Evolutionary conservation across 2,329 filamentous ascomycete genomes (phyloP), one percentile per base, ranked within the genome.

Genomic region (Phyllosticta citriasiana): DNA sequence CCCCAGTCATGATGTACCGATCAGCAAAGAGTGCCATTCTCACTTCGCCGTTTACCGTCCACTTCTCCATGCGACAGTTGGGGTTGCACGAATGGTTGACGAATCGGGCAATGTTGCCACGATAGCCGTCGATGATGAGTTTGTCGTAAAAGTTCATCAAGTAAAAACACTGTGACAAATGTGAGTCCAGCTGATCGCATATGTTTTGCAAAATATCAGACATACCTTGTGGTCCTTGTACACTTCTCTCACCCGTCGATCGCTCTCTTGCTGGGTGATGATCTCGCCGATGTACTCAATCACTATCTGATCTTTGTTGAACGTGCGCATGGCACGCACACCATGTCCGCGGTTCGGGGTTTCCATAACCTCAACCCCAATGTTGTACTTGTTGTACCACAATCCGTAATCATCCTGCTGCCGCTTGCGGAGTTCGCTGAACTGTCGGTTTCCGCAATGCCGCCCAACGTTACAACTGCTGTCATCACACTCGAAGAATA

Each of bases 221-320:
- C 84, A 73, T 73, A 96, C 91, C 77, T 94, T 88, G 68, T 96
- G 96, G 71, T 96, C 84, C 74, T 94, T 95, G 78, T 99, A 99
- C 63, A 88, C 83, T 64, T 93, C 88, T 63, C 89, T 91, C 92
- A 97, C 97, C 60, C 94, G 87, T 55, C 88, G 84, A 72, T 97
- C 91, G 70, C 92, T 96, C 73, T 99, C 94, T 30, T 87, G 86
- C 70, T 96, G 91, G 0, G 91, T 97, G 70, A 99, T 96, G 67
- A 99, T 97, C 75, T 99, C 94, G 51, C 94, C 94, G 0, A 92
- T 93, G 71, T 99, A 99, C 71, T 99, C 94, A 77, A 97, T 93
- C 70, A 99, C 97, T 72, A 99, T 96, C 76, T 97, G 91, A 69
- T 93, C 86, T 1, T 92, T 84, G 62, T 87, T 81, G 72, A 97